phyloP scores from a whole-genome alignment of 768 basidiomycete genomes.

The Boletus rufocinnamomeus region DNA sequence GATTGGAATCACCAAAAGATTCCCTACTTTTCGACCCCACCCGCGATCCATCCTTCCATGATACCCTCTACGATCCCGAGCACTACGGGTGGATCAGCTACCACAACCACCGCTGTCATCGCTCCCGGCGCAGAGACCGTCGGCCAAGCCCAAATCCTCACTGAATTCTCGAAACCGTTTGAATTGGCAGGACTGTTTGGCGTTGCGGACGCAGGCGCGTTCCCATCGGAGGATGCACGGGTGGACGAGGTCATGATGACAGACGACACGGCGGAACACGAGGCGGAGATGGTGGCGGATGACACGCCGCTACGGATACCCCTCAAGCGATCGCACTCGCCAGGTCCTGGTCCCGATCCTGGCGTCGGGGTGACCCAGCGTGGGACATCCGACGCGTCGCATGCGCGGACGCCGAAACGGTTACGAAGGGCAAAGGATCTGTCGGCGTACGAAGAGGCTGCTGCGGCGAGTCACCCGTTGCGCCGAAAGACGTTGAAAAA shows the following conservation, averaged over 20 bases:
- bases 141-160: constrained; percentile 79
- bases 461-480: constrained; percentile 48
- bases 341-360: not conserved
- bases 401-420: constrained; percentile 52
- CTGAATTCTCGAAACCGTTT: constrained; percentile 74
- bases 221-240: constrained; percentile 38
- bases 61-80: constrained; percentile 49
- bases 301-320: constrained; percentile 37
- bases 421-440: constrained; percentile 57
- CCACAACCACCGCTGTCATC: constrained; percentile 28
- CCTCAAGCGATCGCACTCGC: constrained; percentile 28
- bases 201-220: constrained; percentile 79
- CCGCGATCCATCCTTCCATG: constrained; percentile 73
- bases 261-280: constrained; percentile 42
- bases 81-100: constrained; percentile 37
- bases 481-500: constrained; percentile 60
- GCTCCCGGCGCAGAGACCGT: constrained; percentile 79
- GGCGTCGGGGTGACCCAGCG: not conserved
- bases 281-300: constrained; percentile 42
- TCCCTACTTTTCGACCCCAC: constrained; percentile 82
- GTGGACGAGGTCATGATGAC: constrained; percentile 40
- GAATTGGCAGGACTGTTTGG: constrained; percentile 80
- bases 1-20: constrained; percentile 99
- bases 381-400: constrained; percentile 2
- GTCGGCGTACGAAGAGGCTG: constrained; percentile 52